Conservation (phyloP, 306 rosid species). For the Vigna nakashimae region DNA sequence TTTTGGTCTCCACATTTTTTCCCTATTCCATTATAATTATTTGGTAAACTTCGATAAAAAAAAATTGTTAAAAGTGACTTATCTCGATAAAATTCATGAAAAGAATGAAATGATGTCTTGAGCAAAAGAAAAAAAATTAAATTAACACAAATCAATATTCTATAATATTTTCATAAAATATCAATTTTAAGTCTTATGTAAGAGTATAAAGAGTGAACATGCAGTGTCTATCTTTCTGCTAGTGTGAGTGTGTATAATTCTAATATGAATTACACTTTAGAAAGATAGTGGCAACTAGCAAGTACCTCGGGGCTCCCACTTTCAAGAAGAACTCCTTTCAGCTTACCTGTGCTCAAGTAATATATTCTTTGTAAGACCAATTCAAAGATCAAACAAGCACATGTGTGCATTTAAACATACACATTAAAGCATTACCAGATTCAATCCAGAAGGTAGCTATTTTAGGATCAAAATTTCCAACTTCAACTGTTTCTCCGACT, state of each 20-base stretch:
- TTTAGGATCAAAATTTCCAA: constrained; percentile 94
- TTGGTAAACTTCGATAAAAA: too few species aligned
- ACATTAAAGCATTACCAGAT: constrained; percentile 60
- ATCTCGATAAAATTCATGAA: neutral
- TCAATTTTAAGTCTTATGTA: neutral
- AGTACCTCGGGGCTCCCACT: constrained; percentile 93
- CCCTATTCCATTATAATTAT: neutral
- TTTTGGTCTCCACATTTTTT: too few species aligned
- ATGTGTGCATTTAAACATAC: neutral
- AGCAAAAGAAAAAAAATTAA: too few species aligned
- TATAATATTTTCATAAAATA: neutral
- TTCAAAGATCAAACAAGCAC: constrained; percentile 35
- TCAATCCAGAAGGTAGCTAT: constrained; percentile 95
- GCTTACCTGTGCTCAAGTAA: constrained; percentile 66
- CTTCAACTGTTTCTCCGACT: constrained; percentile 94
- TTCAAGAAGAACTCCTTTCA: constrained; percentile 92
- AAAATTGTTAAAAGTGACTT: too few species aligned
- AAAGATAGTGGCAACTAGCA: constrained; percentile 37
- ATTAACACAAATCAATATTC: too few species aligned
- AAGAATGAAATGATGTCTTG: neutral
- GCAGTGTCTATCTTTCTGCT: too few species aligned
- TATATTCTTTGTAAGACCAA: constrained; percentile 38
- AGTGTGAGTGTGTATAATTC: neutral
- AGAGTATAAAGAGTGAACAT: neutral
- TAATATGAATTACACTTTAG: constrained; percentile 13